A percentile compares a stretch with the other conserved stretches of the same genome.
Conservation (phyloP, 192 early-diverging fungal genomes). For the Rhizophagus sp. region DNA sequence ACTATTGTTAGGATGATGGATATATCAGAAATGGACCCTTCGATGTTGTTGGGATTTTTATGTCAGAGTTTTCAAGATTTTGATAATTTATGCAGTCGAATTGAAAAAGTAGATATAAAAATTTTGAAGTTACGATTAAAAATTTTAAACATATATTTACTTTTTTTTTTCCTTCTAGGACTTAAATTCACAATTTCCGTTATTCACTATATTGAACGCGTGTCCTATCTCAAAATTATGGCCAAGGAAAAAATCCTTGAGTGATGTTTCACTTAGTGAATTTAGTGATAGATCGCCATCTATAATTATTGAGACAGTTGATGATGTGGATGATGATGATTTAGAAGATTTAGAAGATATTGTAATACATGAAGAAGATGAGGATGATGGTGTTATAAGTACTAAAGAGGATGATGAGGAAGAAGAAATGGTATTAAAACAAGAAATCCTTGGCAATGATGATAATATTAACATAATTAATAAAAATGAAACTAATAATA, state of each 20-base stretch:
- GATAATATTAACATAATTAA: too few species aligned
- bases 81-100: constrained; percentile 28
- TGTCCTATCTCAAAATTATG: not conserved
- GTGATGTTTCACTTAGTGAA: constrained; percentile 8
- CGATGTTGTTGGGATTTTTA: constrained; percentile 47
- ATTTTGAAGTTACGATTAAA: not conserved
- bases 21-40: constrained; percentile 43
- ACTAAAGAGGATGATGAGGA: not conserved
- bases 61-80: constrained; percentile 37
- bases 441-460: too few species aligned
- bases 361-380: constrained; percentile 7
- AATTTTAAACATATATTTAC: not conserved
- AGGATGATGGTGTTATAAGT: not conserved
- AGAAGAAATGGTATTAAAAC: too few species aligned
- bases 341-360: constrained; percentile 1
- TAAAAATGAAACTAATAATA: too few species aligned
- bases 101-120: constrained; percentile 23
- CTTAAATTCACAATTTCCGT: constrained; percentile 9
- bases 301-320: not conserved
- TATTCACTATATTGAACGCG: constrained; percentile 11
- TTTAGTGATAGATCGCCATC: not conserved
- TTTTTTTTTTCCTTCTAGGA: not conserved
- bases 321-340: constrained; percentile 1
- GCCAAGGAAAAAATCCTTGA: not conserved
- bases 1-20: constrained; percentile 40